Evolutionary conservation across 129 eudicot genomes (phyloP), one percentile per base, ranked within the genome.

Genomic region (Helichrysum umbraculigerum): DNA sequence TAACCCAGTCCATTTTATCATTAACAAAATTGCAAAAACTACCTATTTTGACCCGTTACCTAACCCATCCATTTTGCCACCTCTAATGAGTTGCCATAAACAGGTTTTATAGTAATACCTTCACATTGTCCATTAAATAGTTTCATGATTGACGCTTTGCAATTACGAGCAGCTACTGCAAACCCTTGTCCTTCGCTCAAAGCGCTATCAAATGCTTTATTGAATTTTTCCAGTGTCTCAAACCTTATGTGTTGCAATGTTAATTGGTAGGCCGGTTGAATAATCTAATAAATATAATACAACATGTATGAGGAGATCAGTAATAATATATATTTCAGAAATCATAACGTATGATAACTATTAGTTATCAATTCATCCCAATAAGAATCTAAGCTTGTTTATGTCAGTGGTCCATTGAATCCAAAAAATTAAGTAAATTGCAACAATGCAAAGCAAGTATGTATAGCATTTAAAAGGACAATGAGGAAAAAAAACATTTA

Each of bases 161-260:
- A 88, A 35, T 86, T 75, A 71, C 77, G 83, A 21, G 95, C 84
- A 56, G 95, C 95, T 9, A 73, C 66, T 76, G 90, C 81, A 85
- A 91, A 91, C 42, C 88, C 88, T 81, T 86, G 84, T 28, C 92
- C 95, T 65, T 67, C 88, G 69, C 64, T 88, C 82, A 91, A 79
- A 52, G 90, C 85, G 22, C 59, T 83, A 5, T 88, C 87, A 85
- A 91, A 88, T 73, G 94, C 95, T 57, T 81, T 85, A 76, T 81
- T 85, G 61, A 88, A 88, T 70, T 79, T 88, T 28, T 88, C 90
- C 41, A 88, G 68, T 34, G 90, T 82, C 79, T 75, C 89, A 9
- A 92, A 86, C 30, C 86, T 83, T 60, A 91, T 78, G 75, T 88
- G 92, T 62, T 86, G 87, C 86, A 91, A 75, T 73, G 88, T 86